Percentiles rank a stretch among this genome's conserved stretches.
Conservation (phyloP, 2,329 filamentous ascomycete genomes). For the Fusarium equiseti region DNA sequence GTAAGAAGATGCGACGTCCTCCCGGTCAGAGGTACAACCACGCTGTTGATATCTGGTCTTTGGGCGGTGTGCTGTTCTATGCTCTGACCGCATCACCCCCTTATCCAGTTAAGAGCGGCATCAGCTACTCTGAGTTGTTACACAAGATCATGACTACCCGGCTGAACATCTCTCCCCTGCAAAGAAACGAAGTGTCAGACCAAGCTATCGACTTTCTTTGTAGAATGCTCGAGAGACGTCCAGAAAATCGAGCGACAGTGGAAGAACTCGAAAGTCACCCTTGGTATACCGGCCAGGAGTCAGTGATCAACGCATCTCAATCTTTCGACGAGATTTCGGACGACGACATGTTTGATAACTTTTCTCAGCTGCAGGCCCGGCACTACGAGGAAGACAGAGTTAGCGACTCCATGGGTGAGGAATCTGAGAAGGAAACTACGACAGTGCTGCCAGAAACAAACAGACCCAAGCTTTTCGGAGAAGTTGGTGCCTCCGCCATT, state of each 20-base stretch:
- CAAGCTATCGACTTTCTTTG: conserved; percentile 79
- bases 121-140: conserved; percentile 82
- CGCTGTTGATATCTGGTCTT: conserved; percentile 95
- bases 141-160: conserved; percentile 85
- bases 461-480: conserved; percentile 64
- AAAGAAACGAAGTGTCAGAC: conserved; percentile 69
- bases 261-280: conserved; percentile 75
- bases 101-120: conserved; percentile 81
- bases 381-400: conserved; percentile 55
- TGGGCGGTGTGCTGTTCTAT: conserved; percentile 92
- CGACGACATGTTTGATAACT: conserved; percentile 67
- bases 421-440: conserved; percentile 84
- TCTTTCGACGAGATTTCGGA: conserved; percentile 73
- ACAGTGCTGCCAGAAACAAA: conserved; percentile 69
- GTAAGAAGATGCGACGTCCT: conserved; percentile 71
- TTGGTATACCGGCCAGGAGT: conserved; percentile 70
- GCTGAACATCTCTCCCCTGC: conserved; percentile 75
- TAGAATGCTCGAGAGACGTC: conserved; percentile 85
- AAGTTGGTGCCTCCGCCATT: conserved; percentile 65
- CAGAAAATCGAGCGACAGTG: conserved; percentile 80
- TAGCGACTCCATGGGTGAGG: conserved; percentile 66
- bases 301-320: conserved; percentile 54
- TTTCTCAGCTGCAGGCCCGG: conserved; percentile 67
- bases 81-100: conserved; percentile 83
- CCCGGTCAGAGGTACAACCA: conserved; percentile 82